Base-by-base conservation (phyloP, 2,329 filamentous ascomycete species). In the Cordyceps cateniannulata region DNA sequence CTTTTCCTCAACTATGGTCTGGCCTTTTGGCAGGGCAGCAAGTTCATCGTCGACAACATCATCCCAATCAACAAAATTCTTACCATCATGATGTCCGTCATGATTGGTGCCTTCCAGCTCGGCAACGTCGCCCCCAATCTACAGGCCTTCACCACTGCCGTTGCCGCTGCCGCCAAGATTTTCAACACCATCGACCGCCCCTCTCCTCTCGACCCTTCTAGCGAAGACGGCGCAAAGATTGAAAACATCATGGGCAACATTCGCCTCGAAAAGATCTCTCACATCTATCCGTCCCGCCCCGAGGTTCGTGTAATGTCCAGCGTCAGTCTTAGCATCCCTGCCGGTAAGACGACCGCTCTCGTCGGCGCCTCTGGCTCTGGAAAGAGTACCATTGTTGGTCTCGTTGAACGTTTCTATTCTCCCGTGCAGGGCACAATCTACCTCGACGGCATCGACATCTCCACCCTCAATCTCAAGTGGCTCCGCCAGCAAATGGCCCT, bases 351-450 rank as follows among this genome's bases (percentile, higher is more conserved):
- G 20, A 96, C 93, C 2, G 95, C 95, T 1, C 79, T 99, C 8
- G 95, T 99, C 6, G 95, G 95, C 62, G 91, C 93, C 0, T 98
- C 93, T 12, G 95, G 93, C 12, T 96, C 90, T 44, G 95, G 95
- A 52, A 99, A 98, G 76, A 93, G 89, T 68, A 98, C 95, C 0
- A 93, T 98, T 63, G 89, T 98, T 29, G 93, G 93, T 14, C 80
- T 99, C 22, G 86, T 98, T 1, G 93, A 98, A 75, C 85, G 95
- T 20, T 98, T 98, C 73, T 99, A 99, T 72, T 86, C 93, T 61
- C 93, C 93, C 0, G 90, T 97, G 38, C 83, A 83, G 32, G 95
- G 95, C 24, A 76, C 83, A 22, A 86, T 98, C 1, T 81, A 87
- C 62, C 78, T 99, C 12, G 95, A 98, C 70, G 93, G 90, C 8